These are phyloP conservation scores for Pelargonium myrrhifolium DNA, from an alignment of 441 rosid species.

Conservation along the genomic window DNA sequence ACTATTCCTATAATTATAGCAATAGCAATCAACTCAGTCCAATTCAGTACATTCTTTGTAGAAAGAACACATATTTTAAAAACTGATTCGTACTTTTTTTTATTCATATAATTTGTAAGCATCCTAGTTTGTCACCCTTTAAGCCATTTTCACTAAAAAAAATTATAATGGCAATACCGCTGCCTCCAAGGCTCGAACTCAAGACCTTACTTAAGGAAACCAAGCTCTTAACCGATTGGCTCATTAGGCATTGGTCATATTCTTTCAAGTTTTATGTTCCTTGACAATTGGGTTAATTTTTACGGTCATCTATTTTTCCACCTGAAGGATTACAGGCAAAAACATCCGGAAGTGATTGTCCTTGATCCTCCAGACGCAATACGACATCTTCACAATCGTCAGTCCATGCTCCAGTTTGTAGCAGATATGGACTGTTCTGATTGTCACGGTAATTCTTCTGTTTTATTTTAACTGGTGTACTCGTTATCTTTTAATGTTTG, in stretches of 20 bases:
- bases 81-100: no score
- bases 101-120: no score
- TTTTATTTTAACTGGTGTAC: not conserved
- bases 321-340: slow-evolving; percentile 44
- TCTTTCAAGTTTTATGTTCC: not conserved
- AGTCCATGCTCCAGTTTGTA: slow-evolving; percentile 85
- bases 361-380: slow-evolving; percentile 95
- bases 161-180: no score
- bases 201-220: no score
- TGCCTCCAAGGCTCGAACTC: no score
- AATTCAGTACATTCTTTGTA: no score
- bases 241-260: not conserved
- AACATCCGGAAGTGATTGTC: slow-evolving; percentile 73
- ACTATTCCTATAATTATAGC: no score
- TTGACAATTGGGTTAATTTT: not conserved
- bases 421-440: slow-evolving; percentile 67
- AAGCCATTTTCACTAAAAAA: no score
- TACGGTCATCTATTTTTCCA: slow-evolving; percentile 5
- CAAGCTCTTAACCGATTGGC: no score
- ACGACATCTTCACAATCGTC: slow-evolving; percentile 71
- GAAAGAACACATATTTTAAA: no score
- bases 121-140: no score
- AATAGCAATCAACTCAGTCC: no score
- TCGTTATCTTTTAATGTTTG: not conserved
- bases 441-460: slow-evolving; percentile 39